Base-by-base conservation (phyloP, 2,329 filamentous ascomycete genomes). In the Volutella citrinella region DNA sequence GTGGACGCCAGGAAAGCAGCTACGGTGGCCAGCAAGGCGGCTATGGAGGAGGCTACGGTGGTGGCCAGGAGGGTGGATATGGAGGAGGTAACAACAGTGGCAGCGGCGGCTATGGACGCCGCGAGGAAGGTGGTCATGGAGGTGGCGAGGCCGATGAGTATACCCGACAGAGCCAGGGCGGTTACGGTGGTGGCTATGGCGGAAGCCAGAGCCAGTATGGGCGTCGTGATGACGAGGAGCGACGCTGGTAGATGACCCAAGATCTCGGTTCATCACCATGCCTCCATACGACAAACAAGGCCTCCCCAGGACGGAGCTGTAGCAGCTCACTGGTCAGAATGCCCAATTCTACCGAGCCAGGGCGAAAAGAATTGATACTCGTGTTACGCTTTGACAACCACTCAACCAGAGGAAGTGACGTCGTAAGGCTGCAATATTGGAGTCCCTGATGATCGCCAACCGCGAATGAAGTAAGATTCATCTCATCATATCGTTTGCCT, bases 101-200 rank as follows among this genome's bases (percentile, higher is more conserved):
- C 20, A n/a, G n/a, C n/a, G n/a, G n/a, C n/a, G 44, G 46, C 32
- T 43, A 54, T 27, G 60, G 53, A 16, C 47, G 46, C 15, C 44
- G 46, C n/a, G 48, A 59, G 21, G 52, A 58, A 40, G 44, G 50
- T 11, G 46, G 48, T 15, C 48, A 48, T 24, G 52, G 50, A 7
- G 49, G 55, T 30, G 43, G 52, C 12, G 40, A 39, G 16, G 48
- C 45, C 20, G 48, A 48, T 17, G 47, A 51, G 6, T 52, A 51
- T 24, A 20, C 38, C 11, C 49, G 49, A 9, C 49, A 48, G 14
- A 40, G 42, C 21, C 40, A 48, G 19, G 46, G 46, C 26, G 30
- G 43, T 11, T 32, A 33, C 14, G 30, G 31, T 12, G 34, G 24
- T 11, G 21, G 18, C n/a, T 19, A 46, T 15, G 36, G 34, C 19